Conservation (phyloP, 2,329 filamentous ascomycete genomes). For the Aspergillus fischeri region DNA sequence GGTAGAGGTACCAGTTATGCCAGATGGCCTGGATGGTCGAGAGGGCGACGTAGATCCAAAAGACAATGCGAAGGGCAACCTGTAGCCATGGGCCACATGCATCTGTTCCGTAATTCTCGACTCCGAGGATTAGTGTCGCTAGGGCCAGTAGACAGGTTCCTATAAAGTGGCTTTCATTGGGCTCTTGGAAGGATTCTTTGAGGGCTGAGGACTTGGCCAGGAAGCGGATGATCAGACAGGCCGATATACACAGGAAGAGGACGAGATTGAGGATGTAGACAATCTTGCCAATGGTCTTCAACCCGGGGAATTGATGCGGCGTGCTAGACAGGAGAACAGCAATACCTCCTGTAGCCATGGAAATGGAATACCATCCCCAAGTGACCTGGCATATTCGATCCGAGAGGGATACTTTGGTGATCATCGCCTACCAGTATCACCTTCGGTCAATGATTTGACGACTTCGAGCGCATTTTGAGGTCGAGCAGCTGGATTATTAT, state of each 20-base stretch:
- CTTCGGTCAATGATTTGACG: no score
- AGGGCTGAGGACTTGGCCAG: conserved; percentile 49
- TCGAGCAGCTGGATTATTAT: no score
- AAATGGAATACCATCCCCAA: conserved; percentile 66
- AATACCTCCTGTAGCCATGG: conserved; percentile 70
- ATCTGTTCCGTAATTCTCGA: conserved; percentile 59
- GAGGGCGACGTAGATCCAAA: conserved; percentile 63
- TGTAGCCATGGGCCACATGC: conserved; percentile 52
- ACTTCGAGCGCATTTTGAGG: no score
- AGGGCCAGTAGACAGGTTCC: conserved; percentile 63
- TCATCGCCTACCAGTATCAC: no score
- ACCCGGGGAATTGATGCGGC: conserved; percentile 60
- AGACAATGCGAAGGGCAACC: conserved; percentile 56
- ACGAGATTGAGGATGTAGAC: conserved; percentile 63
- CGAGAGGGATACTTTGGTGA: conserved; percentile 1
- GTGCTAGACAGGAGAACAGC: conserved; percentile 55
- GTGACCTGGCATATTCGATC: conserved; percentile 47
- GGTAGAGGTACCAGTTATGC: conserved; percentile 5
- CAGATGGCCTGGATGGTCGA: conserved; percentile 8
- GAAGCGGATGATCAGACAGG: conserved; percentile 55
- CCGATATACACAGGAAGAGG: conserved; percentile 55
- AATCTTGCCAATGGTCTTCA: conserved; percentile 59
- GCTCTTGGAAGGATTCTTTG: conserved; percentile 52
- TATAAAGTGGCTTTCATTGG: conserved; percentile 64
- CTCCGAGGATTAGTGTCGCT: conserved; percentile 61